Evolutionary conservation across 805 yeast species (phyloP).

Genomic region (Saccharomycopsis babjevae): DNA sequence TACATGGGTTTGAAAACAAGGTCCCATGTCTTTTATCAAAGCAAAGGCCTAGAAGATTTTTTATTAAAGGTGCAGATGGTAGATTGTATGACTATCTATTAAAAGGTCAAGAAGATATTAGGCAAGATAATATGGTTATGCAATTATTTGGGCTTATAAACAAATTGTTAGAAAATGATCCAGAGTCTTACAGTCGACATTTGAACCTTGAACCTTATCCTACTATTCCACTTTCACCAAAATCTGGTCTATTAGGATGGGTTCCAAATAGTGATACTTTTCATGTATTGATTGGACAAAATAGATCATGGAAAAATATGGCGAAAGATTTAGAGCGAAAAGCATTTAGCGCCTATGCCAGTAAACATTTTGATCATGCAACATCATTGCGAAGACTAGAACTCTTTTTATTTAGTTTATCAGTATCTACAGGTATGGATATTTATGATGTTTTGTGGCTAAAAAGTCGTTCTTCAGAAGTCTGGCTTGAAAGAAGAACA

Average conservation of each 20-base stretch:
- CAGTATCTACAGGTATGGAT: constrained; percentile 94
- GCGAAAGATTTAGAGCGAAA: constrained; percentile 14
- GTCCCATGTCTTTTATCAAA: constrained; percentile 85
- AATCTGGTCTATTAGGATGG: constrained; percentile 95
- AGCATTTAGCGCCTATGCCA: constrained; percentile 1
- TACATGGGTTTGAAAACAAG: constrained; percentile 68
- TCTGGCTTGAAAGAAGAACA: constrained; percentile 96
- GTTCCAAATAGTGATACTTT: constrained; percentile 96
- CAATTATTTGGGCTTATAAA: constrained; percentile 94
- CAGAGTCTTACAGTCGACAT: constrained; percentile 94
- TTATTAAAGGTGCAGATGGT: constrained; percentile 83
- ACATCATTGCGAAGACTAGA: constrained; percentile 89
- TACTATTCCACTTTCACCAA: constrained; percentile 93
- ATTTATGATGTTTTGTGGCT: constrained; percentile 92
- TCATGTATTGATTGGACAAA: constrained; percentile 85
- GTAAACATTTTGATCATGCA: constrained; percentile 67
- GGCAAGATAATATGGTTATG: constrained; percentile 97
- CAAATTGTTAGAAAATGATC: constrained; percentile 76
- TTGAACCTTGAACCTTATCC: constrained; percentile 85
- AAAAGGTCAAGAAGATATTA: constrained; percentile 95
- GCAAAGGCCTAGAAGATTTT: constrained; percentile 85
- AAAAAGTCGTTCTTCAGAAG: constrained; percentile 90
- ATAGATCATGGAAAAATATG: constrained; percentile 54
- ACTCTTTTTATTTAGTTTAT: constrained; percentile 91
- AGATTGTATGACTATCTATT: constrained; percentile 71